Evolutionary conservation across 192 early-diverging fungal genomes (phyloP), one percentile per base, ranked within the genome.

Genomic region (Entomortierella chlamydospora): DNA sequence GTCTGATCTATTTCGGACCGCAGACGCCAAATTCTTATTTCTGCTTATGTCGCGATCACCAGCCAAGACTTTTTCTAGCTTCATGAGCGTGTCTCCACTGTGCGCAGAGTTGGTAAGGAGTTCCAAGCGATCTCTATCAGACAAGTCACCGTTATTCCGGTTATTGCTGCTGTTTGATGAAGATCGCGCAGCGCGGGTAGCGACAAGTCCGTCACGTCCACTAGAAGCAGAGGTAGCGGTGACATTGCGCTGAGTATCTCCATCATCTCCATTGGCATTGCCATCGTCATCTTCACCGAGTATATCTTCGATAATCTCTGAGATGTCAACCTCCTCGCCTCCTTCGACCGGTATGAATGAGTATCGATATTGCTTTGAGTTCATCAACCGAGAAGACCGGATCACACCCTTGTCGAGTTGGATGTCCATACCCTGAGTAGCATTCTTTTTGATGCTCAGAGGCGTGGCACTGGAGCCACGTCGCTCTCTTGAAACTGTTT

Each of bases 221-320:
- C 18, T 31, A 1, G 71, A 64, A 29, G 31, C 25, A 3, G 11
- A 6, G 20, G 4, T 37, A 13, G 43, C 57, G 0, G 28, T 31
- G 7, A 29, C 58, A 22, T 26, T 25, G 17, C 28, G 49, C 34
- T 68, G 30, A 22, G 53, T 51, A 1, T 61, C 30, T 13, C 20
- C 45, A 4, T 58, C 55, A 8, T 61, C 56, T 0, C 61, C 54
- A 31, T 15, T 47, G 5, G 59, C 62, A 33, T 57, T 29, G 0
- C 34, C 57, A 7, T 54, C 51, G 6, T 18, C 28, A 54, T 23
- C 83, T 18, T 81, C 83, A 28, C 79, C 79, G 51, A 74, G 80
- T 33, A 84, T 81, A 51, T 84, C 73, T 47, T 84, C 83, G 41
- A 84, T 84, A 31, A 84, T 81, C 39, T 84, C 79, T 3, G 79